These are phyloP conservation scores for Ophiostoma australiae DNA, from an alignment of 2,329 filamentous ascomycete genomes.

Conservation along the genomic window DNA sequence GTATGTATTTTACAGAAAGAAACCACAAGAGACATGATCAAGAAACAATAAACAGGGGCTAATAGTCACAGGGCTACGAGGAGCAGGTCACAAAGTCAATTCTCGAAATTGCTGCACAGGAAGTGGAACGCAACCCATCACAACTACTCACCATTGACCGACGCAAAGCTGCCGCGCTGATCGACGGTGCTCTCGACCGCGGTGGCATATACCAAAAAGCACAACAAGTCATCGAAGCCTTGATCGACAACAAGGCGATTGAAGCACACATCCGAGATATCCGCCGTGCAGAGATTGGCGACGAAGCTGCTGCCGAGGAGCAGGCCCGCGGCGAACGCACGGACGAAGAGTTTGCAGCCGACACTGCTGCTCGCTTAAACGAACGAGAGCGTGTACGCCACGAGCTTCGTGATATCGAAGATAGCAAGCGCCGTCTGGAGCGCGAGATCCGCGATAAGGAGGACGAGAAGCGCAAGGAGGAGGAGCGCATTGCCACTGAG, in stretches of 20 bases:
- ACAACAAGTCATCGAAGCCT: slow-evolving; percentile 59
- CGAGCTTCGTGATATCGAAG: slow-evolving; percentile 55
- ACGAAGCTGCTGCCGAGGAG: slow-evolving; percentile 63
- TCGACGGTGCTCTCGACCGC: slow-evolving; percentile 73
- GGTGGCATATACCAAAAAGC: slow-evolving; percentile 70
- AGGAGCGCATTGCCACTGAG: slow-evolving; percentile 35
- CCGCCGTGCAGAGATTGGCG: slow-evolving; percentile 62
- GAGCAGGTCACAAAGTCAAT: slow-evolving; percentile 61
- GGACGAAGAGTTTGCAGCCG: slow-evolving; percentile 66
- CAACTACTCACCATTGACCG: slow-evolving; percentile 69
- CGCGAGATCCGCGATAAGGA: slow-evolving; percentile 51
- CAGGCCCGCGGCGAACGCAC: slow-evolving; percentile 62
- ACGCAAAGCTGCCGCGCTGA: slow-evolving; percentile 66
- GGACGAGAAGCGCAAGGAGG: slow-evolving; percentile 35
- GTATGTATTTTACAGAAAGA: slow-evolving; percentile 42
- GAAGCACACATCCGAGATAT: slow-evolving; percentile 65
- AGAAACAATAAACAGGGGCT: background rate
- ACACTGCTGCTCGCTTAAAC: slow-evolving; percentile 56
- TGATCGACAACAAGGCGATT: slow-evolving; percentile 65
- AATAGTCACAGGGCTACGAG: slow-evolving; percentile 58
- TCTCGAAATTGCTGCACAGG: slow-evolving; percentile 63
- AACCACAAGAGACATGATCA: background rate
- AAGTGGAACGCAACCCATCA: slow-evolving; percentile 69
- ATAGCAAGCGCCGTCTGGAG: slow-evolving; percentile 56
- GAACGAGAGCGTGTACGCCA: slow-evolving; percentile 59